phyloP scores from a whole-genome alignment of 2,329 filamentous ascomycete species.

The Alternaria sp. region DNA sequence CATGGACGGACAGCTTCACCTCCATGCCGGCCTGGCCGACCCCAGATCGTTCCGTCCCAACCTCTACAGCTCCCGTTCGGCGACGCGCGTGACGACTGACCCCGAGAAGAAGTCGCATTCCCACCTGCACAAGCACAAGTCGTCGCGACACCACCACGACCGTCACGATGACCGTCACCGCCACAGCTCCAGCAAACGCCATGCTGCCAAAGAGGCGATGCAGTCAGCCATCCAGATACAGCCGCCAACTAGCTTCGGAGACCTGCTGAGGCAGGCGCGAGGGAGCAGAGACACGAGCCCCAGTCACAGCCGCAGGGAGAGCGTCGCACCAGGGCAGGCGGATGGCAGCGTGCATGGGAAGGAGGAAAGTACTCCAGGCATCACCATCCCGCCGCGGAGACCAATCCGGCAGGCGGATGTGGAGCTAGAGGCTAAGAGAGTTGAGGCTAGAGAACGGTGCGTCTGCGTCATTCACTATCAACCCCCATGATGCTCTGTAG shows the following conservation, averaged over 20 bases:
- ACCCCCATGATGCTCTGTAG: neutral
- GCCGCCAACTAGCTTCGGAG: constrained; percentile 53
- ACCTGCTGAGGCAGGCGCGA: constrained; percentile 48
- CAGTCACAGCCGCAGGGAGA: constrained; percentile 38
- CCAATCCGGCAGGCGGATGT: constrained; percentile 50
- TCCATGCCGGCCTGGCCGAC: constrained; percentile 24
- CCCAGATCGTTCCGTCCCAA: constrained; percentile 29
- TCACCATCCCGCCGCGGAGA: constrained; percentile 25
- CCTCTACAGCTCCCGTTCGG: constrained; percentile 25
- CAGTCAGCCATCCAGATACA: constrained; percentile 54
- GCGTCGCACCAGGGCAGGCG: constrained; percentile 22
- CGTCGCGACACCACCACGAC: constrained; percentile 36
- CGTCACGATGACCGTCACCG: constrained; percentile 37
- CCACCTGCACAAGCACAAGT: constrained; percentile 30
- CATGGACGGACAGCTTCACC: constrained; percentile 28
- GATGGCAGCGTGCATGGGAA: constrained; percentile 13
- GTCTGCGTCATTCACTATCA: constrained; percentile 10
- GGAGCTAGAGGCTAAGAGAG: constrained; percentile 41
- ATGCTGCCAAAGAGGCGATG: constrained; percentile 51
- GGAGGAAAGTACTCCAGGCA: constrained; percentile 12
- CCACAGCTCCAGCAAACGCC: constrained; percentile 37
- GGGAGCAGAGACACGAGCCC: constrained; percentile 40
- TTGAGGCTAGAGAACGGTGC: constrained; percentile 48
- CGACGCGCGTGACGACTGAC: constrained; percentile 36
- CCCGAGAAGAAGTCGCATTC: constrained; percentile 38